Evolutionary conservation across 23 red algal species (phyloP), one percentile per base, ranked within the genome.

Genomic region (Porphyridium purpureum): DNA sequence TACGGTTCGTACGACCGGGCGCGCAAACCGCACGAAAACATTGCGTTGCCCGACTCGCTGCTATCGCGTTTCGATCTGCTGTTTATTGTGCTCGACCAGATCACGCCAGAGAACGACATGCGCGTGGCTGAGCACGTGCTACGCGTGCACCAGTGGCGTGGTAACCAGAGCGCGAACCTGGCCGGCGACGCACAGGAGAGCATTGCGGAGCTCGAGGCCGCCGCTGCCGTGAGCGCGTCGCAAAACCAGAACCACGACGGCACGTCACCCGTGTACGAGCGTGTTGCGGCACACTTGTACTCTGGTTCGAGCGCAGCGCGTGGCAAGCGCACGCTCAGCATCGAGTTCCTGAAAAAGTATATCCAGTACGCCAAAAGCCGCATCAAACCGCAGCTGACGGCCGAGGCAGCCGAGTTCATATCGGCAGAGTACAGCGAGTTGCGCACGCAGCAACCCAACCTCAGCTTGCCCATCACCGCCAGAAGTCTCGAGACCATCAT

Each of bases 41-140:
- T 86, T 55, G 90, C 90, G 4, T 51, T 98, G 26, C 90, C 90
- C 11, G 90, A 98, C 58, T 98, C 90, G 31, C 54, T 98, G 28
- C 61, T 98, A 0, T 98, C 90, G 4, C 90, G 90, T 64, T 98
- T 98, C 52, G 90, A 98, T 73, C 32, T 98, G 29, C 51, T 98
- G 0, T 98, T 98, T 47, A 98, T 86, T 50, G 90, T 98, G 1
- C 35, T 98, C 11, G 90, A 98, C 50, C 33, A 69, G 24, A 72
- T 72, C 19, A 72, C 75, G 52, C 67, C 67, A 53, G 74, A 86
- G 42, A 48, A 67, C 36, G 90, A 98, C 55, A 55, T 61, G 60
- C 68, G 59, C 24, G 80, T 84, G 47, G 90, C 90, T 0, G 70
- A 59, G 33, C 90, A 98, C 59, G 90, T 98, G 24, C 62, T 98